Evolutionary conservation across 169 alveolate genomes (phyloP), one percentile per base, ranked within the genome.

Genomic region (Blepharisma undulans): DNA sequence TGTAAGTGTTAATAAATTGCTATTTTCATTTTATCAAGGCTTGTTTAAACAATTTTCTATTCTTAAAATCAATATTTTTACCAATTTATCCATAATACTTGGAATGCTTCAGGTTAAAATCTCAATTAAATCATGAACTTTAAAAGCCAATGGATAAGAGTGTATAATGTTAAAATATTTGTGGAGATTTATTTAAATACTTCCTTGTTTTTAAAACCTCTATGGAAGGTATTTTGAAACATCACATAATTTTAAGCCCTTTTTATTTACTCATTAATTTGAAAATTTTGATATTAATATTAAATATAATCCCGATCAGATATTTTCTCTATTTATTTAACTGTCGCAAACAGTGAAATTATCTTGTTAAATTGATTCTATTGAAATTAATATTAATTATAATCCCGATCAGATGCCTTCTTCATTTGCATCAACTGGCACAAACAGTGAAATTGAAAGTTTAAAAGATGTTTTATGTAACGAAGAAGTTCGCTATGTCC

Each of bases 401-500:
- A 34, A 80, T 32, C 34, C 71, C 30, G 72, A 84, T 29, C 34
- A 84, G 30, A 34, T 34, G 89, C 33, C 60, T 59, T 36, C 89
- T 61, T 92, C 93, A 22, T 33, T 30, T 25, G 36, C 92, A 7
- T 92, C 94, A 72, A 92, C 94, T 2, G 88, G 92, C 74, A 88
- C 94, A 76, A 92, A 92, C 18, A 92, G 92, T 27, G 93, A 92
- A n/a, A 80, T 72, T 18, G 92, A 76, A 22, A 91, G 88, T 33
- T 22, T 92, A 22, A 29, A 84, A 22, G 78, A 89, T 2, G 27
- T 90, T 19, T 34, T 92, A 10, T 27, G 60, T 18, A 61, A 77
- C 61, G 95, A 92, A 25, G 93, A 84, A 81, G 80, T 80, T 22
- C 32, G 93, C n/a, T 85, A 77, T 34, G 36, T 14, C n/a, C 29